Evolutionary conservation across 2,329 filamentous ascomycete species (phyloP).

Genomic region (Metarhizium album): DNA sequence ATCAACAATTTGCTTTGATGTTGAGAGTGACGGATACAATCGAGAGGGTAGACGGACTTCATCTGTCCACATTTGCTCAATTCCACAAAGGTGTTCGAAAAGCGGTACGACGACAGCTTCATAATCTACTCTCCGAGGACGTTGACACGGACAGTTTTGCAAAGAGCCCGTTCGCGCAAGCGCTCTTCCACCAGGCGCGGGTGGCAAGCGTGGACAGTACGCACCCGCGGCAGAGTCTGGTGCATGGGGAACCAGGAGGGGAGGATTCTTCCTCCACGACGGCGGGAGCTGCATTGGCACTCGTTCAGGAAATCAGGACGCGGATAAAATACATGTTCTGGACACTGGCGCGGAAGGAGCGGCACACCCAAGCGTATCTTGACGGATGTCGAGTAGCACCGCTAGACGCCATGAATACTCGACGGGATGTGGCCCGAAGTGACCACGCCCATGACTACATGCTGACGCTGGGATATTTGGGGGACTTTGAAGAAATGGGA

Average conservation of each 20-base stretch:
- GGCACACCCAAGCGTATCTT: slow-evolving; percentile 10
- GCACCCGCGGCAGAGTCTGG: neutral
- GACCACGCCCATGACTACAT: slow-evolving; percentile 47
- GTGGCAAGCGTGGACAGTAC: too few relatives aligned
- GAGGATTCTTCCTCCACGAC: neutral
- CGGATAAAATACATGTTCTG: slow-evolving; percentile 19
- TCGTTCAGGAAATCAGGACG: slow-evolving; percentile 12
- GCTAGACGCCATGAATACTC: slow-evolving; percentile 22
- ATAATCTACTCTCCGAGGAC: slow-evolving; percentile 8
- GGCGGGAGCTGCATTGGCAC: neutral
- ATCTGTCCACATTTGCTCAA: slow-evolving; percentile 11
- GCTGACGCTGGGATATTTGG: slow-evolving; percentile 49
- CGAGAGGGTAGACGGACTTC: slow-evolving; percentile 14
- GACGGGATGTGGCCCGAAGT: slow-evolving; percentile 22
- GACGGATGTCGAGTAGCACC: slow-evolving; percentile 14
- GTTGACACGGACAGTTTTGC: neutral
- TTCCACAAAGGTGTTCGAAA: slow-evolving; percentile 14
- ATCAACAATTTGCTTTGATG: slow-evolving; percentile 20
- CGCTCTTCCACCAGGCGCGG: neutral
- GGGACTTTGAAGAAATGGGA: slow-evolving; percentile 47
- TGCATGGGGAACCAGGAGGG: too few relatives aligned
- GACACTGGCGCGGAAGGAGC: slow-evolving; percentile 16
- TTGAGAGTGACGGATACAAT: slow-evolving; percentile 18
- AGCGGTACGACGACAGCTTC: slow-evolving; percentile 13
- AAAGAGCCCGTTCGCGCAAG: neutral